Conservation (phyloP, 768 basidiomycete genomes). For the Roridomyces roridus region DNA sequence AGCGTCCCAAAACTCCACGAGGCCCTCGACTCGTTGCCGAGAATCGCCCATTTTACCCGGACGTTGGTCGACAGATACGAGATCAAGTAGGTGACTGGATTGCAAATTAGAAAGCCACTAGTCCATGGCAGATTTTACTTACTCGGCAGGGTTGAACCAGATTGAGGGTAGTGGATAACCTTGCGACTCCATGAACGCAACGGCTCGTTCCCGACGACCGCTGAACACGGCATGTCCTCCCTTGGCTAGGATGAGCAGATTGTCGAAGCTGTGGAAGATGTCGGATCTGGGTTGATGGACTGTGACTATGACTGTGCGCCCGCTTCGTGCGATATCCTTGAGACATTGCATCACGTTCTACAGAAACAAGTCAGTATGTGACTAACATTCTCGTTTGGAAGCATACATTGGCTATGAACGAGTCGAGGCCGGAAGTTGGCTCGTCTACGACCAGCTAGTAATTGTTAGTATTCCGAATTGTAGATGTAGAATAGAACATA, state of each 20-base stretch:
- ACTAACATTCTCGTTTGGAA: not conserved
- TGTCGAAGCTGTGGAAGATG: constrained; percentile 31
- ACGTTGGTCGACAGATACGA: constrained; percentile 24
- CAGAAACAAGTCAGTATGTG: not conserved
- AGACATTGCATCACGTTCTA: constrained; percentile 50
- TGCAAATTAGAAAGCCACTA: constrained; percentile 23
- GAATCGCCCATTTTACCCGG: constrained; percentile 13
- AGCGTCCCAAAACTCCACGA: constrained; percentile 22
- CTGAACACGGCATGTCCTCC: constrained; percentile 29
- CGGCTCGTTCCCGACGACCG: constrained; percentile 33
- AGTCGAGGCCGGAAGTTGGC: constrained; percentile 43
- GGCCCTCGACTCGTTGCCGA: constrained; percentile 15
- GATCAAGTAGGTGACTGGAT: constrained; percentile 22
- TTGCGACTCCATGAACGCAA: constrained; percentile 38
- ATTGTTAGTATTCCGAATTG: too few species aligned
- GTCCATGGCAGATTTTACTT: constrained; percentile 8
- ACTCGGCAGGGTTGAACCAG: constrained; percentile 48
- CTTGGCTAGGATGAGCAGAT: constrained; percentile 29
- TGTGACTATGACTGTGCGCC: constrained; percentile 41
- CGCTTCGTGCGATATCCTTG: constrained; percentile 42
- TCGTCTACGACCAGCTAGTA: constrained; percentile 43
- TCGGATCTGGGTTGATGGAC: constrained; percentile 38
- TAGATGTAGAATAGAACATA: not conserved
- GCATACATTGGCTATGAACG: constrained; percentile 42
- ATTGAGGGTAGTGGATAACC: constrained; percentile 39